These are phyloP conservation scores for Ogataea populi-albae DNA, from an alignment of 805 yeast species.

Conservation along the genomic window DNA sequence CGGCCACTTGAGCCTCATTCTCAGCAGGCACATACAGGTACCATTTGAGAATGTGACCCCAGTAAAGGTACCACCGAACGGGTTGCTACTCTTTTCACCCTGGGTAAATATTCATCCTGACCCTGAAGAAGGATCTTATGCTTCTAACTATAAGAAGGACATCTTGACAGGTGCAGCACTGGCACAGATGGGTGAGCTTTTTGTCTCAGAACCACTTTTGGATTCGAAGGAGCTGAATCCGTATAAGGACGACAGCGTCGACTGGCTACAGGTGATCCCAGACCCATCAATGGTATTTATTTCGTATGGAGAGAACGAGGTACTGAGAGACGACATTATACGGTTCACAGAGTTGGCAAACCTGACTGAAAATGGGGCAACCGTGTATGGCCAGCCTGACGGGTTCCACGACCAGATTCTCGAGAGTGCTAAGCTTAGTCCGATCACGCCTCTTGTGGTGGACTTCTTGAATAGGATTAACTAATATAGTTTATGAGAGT, in stretches of 20 bases:
- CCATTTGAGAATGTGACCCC: constrained; percentile 2
- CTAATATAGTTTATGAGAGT: constrained; percentile 2
- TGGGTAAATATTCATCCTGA: constrained; percentile 12
- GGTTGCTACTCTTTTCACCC: constrained; percentile 6
- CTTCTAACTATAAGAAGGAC: constrained; percentile 5
- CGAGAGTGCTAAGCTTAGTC: constrained; percentile 5
- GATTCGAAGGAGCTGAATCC: constrained; percentile 8
- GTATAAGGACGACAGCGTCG: constrained; percentile 6
- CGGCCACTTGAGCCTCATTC: constrained; percentile 5
- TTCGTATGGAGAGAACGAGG: constrained; percentile 6
- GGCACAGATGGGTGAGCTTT: constrained; percentile 8
- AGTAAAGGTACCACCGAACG: constrained; percentile 1
- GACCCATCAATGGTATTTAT: constrained; percentile 3
- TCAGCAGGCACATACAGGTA: constrained; percentile 4
- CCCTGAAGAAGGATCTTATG: constrained; percentile 2
- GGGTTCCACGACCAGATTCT: constrained; percentile 10
- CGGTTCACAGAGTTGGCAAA: constrained; percentile 4
- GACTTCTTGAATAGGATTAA: constrained; percentile 2
- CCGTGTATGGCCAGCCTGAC: constrained; percentile 4
- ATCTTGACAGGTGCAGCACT: constrained; percentile 4
- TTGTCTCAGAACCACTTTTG: constrained; percentile 2
- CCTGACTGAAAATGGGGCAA: constrained; percentile 2
- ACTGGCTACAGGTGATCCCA: constrained; percentile 6
- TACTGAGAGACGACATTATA: constrained; percentile 6
- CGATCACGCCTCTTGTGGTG: constrained; percentile 4